Percentiles rank a stretch among this genome's conserved stretches.
These are phyloP conservation scores for Cyberlindnera subsufficiens DNA, from an alignment of 805 yeast genomes.

Conservation along the genomic window DNA sequence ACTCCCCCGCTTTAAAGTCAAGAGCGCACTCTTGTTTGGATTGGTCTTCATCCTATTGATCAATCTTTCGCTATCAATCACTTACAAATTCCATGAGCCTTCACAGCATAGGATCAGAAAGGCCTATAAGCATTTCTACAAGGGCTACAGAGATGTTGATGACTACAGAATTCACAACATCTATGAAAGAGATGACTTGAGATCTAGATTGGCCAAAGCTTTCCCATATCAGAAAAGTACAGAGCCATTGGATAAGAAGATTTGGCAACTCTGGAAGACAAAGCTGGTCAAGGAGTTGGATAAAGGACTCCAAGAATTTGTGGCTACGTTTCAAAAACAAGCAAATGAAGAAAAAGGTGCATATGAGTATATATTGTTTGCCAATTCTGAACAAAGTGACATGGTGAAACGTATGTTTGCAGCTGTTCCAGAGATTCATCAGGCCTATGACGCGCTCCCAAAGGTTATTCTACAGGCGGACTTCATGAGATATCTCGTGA, in stretches of 20 bases:
- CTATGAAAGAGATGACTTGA: constrained; percentile 6
- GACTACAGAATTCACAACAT: constrained; percentile 8
- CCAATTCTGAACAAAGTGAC: constrained; percentile 33
- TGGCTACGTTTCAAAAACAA: constrained; percentile 6
- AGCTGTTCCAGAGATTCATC: constrained; percentile 54
- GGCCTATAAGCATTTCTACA: neutral
- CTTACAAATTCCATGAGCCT: constrained; percentile 7
- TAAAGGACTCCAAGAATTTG: constrained; percentile 5
- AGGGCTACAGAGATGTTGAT: constrained; percentile 9
- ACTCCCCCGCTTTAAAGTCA: neutral
- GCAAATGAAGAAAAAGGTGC: constrained; percentile 1
- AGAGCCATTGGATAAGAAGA: constrained; percentile 27
- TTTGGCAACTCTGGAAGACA: constrained; percentile 46
- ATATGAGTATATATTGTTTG: constrained; percentile 9
- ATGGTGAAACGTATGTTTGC: constrained; percentile 18
- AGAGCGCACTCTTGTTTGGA: neutral
- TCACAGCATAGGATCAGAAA: neutral
- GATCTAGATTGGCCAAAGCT: constrained; percentile 6
- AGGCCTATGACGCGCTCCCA: constrained; percentile 76
- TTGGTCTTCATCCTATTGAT: neutral
- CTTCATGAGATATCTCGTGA: constrained; percentile 82
- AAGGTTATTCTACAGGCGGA: constrained; percentile 82
- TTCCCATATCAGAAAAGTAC: constrained; percentile 13
- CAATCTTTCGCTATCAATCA: constrained; percentile 1
- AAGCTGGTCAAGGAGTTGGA: constrained; percentile 5